phyloP scores from a whole-genome alignment of 1,284 basidiomycete species.

The Coniferiporia sulphurascens region DNA sequence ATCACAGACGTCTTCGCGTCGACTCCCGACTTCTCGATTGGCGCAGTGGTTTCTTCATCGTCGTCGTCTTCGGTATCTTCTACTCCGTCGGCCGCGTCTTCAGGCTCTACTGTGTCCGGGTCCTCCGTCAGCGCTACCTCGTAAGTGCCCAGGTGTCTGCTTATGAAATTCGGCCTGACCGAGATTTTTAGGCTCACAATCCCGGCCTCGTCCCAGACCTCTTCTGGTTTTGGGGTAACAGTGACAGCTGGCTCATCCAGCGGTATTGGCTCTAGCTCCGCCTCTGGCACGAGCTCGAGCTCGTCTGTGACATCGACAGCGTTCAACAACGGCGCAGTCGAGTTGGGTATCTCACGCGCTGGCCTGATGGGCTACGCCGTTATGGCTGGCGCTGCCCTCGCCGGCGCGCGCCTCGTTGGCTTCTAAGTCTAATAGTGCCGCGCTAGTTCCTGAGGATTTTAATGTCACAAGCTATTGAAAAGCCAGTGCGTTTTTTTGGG shows the following conservation, averaged over 20 bases:
- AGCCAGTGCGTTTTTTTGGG: background rate
- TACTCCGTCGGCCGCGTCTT: slow-evolving; percentile 20
- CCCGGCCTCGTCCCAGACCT: slow-evolving; percentile 9
- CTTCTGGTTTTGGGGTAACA: slow-evolving; percentile 8
- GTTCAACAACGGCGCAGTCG: slow-evolving; percentile 25
- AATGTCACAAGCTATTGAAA: background rate
- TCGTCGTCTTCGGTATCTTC: slow-evolving; percentile 12
- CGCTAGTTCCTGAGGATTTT: background rate
- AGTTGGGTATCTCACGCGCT: slow-evolving; percentile 30
- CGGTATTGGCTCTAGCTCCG: background rate
- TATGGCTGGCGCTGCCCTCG: slow-evolving; percentile 16
- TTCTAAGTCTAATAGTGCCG: slow-evolving; percentile 1
- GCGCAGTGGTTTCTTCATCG: slow-evolving; percentile 24
- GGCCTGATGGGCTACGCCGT: slow-evolving; percentile 28
- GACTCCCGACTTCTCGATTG: slow-evolving; percentile 43
- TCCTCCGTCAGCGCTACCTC: background rate
- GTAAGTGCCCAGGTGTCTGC: background rate
- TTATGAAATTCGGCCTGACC: background rate
- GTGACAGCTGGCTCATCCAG: background rate
- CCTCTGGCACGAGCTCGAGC: slow-evolving; percentile 20
- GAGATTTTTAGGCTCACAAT: slow-evolving; percentile 5
- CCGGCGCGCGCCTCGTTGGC: slow-evolving; percentile 12
- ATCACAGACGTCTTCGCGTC: slow-evolving; percentile 41
- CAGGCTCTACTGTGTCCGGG: slow-evolving; percentile 2
- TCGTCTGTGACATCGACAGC: slow-evolving; percentile 22